These are phyloP conservation scores for Nitzschia palea DNA, from an alignment of 108 stramenopile species.

Conservation along the genomic window DNA sequence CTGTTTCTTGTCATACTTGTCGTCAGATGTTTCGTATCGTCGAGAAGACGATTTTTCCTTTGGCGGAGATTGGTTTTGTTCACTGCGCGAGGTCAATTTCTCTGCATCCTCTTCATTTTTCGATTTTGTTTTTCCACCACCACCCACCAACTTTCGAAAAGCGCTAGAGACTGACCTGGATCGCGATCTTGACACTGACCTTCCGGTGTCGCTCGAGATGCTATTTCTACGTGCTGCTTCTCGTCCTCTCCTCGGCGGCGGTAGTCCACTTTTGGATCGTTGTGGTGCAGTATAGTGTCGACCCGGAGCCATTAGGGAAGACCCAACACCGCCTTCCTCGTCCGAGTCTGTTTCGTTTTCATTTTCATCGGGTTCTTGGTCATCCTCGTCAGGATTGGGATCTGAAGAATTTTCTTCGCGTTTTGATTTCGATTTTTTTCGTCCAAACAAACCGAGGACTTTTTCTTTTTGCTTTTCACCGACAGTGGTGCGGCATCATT, in stretches of 20 bases:
- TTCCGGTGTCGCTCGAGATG: neutral
- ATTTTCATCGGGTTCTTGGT: neutral
- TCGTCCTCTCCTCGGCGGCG: neutral
- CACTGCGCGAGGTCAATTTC: too few species aligned
- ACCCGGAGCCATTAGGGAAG: neutral
- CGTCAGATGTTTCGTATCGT: too few species aligned
- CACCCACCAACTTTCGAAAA: neutral
- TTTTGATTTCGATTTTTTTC: constrained; percentile 8
- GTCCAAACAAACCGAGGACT: neutral
- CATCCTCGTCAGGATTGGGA: neutral
- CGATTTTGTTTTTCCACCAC: too few species aligned
- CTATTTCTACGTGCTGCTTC: neutral
- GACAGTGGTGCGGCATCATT: neutral
- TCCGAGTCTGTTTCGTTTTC: constrained; percentile 12
- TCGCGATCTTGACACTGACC: neutral
- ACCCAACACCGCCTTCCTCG: neutral
- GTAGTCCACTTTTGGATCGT: neutral
- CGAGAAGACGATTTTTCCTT: too few species aligned
- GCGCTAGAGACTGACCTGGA: constrained; percentile 10
- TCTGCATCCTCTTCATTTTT: too few species aligned
- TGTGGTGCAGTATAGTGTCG: neutral
- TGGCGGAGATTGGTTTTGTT: too few species aligned
- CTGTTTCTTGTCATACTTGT: neutral
- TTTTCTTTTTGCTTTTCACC: neutral
- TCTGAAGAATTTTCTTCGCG: neutral